These are phyloP conservation scores for Camellia lanceoleosa DNA, from an alignment of 148 eudicot genomes.

Conservation along the genomic window DNA sequence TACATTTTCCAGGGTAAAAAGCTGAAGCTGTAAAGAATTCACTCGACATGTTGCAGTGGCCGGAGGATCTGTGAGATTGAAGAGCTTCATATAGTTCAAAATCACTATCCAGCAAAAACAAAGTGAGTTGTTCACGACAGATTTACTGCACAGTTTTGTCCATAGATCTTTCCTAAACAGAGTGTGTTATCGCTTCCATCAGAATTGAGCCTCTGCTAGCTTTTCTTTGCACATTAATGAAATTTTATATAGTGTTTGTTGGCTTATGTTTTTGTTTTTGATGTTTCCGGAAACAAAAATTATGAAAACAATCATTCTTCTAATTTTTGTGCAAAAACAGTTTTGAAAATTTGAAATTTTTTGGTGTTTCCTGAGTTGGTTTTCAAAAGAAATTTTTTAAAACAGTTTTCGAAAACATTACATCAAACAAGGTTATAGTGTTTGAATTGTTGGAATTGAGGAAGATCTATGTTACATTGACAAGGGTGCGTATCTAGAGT, in stretches of 20 bases:
- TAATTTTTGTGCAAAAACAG: no score
- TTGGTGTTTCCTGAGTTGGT: no score
- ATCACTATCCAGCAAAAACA: slow-evolving; percentile 6
- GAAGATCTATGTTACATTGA: neutral
- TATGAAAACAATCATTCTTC: no score
- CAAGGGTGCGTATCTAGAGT: no score
- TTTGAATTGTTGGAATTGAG: neutral
- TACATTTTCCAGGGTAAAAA: slow-evolving; percentile 29
- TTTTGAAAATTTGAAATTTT: no score
- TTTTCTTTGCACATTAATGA: neutral
- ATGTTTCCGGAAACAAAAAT: no score
- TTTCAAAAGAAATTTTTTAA: no score
- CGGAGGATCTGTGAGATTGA: neutral
- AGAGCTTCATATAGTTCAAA: slow-evolving; percentile 9
- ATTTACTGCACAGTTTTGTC: slow-evolving; percentile 11
- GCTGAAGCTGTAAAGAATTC: slow-evolving; percentile 23
- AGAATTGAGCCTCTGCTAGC: neutral
- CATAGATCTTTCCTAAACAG: neutral
- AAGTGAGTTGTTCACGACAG: neutral
- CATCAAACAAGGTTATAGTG: no score
- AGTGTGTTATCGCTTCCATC: neutral
- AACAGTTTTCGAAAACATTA: no score
- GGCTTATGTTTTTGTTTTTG: no score
- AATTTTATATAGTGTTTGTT: neutral
- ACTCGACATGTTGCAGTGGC: neutral